Evolutionary conservation across 768 basidiomycete species (phyloP), one percentile per base, ranked within the genome.

Genomic region (Asterophora parasitica): DNA sequence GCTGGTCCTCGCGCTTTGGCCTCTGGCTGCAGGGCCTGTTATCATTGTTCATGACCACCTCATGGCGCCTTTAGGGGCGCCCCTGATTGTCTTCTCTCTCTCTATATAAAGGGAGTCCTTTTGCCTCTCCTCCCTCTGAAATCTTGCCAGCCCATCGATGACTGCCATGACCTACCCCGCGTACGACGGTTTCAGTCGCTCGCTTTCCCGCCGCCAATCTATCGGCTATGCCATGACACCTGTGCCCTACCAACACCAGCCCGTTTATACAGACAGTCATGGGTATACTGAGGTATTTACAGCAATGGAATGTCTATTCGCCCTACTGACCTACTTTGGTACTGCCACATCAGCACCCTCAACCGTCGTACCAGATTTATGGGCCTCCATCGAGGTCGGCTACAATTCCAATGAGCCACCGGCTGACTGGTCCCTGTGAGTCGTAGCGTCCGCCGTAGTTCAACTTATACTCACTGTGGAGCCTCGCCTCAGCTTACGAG

Each of bases 401-500:
- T 51, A 54, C 48, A 38, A 61, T 75, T 49, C 72, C 71, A 16
- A 55, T 71, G 48, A 65, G 60, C 37, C 71, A 69, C 53, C 70
- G 69, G 27, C 53, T 76, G 20, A 66, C 70, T 41, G 66, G 67
- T 44, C 62, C 70, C 59, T 67, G 78, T 79, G 53, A 54, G 68
- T 19, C 4, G 42, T 38, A 2, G 26, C 12, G 3, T 16, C n/a
- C 16, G 1, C 12, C 2, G 19, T 32, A n/a, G 16, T 19, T 42
- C 16, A 1, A 37, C 26, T 26, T 7, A 27, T 28, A 15, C 38
- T 28, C 16, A 35, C 3, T 27, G 20, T 19, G n/a, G n/a, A n/a
- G n/a, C n/a, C n/a, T n/a, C n/a, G n/a, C 10, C 8, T 9, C 50
- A 80, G 76, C 76, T 16, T 83, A 81, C 60, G 83, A 84, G 48